A percentile compares a stretch with the other conserved stretches of the same genome.
These are phyloP conservation scores for Flammula alnicola DNA, from an alignment of 1,284 basidiomycete species.

Conservation along the genomic window DNA sequence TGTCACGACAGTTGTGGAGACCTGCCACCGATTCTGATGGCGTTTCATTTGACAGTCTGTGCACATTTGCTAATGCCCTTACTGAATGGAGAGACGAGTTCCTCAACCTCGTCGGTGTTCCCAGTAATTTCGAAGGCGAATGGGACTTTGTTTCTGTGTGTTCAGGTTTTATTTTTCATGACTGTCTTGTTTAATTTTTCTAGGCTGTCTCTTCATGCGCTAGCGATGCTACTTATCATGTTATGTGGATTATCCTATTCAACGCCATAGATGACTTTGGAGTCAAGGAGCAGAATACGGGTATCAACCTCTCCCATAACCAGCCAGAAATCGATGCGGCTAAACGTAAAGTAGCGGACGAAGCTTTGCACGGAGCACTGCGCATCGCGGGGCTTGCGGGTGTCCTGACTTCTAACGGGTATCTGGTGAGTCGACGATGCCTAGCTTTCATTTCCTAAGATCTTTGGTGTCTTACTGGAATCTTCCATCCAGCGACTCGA, in stretches of 20 bases:
- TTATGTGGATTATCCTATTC: slow-evolving; percentile 85
- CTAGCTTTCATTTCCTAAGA: slow-evolving; percentile 12
- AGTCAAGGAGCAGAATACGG: slow-evolving; percentile 67
- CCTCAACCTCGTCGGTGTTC: slow-evolving; percentile 81
- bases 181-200: slow-evolving; percentile 12
- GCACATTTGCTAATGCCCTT: slow-evolving; percentile 63
- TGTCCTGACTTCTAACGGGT: slow-evolving; percentile 82
- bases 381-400: slow-evolving; percentile 87
- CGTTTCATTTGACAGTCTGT: slow-evolving; percentile 68
- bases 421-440: slow-evolving; percentile 55
- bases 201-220: slow-evolving; percentile 62
- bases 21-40: slow-evolving; percentile 78
- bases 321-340: slow-evolving; percentile 62
- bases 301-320: slow-evolving; percentile 42
- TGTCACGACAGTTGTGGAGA: slow-evolving; percentile 80
- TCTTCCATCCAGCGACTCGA: slow-evolving; percentile 61
- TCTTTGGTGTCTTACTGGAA: slow-evolving; percentile 1
- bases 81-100: slow-evolving; percentile 79
- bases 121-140: slow-evolving; percentile 77
- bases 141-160: slow-evolving; percentile 89
- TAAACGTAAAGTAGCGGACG: slow-evolving; percentile 74
- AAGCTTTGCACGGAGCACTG: slow-evolving; percentile 83
- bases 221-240: slow-evolving; percentile 88
- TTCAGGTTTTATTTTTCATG: slow-evolving; percentile 3
- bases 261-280: slow-evolving; percentile 85